phyloP scores from a whole-genome alignment of 1,139 yeast species.

The Hanseniaspora uvarum region DNA sequence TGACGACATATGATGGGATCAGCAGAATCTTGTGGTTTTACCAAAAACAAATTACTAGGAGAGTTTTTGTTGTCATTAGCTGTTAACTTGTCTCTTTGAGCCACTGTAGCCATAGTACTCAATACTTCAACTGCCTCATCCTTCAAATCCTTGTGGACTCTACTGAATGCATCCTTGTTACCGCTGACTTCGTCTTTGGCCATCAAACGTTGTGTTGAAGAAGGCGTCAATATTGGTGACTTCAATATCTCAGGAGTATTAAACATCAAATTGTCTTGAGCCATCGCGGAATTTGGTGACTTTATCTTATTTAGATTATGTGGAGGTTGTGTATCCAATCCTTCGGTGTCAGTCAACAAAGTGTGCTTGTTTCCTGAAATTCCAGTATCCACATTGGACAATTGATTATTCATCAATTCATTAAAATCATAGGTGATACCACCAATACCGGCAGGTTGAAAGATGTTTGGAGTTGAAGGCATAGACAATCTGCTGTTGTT shows the following conservation, averaged over 20 bases:
- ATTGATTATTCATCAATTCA: conserved; percentile 23
- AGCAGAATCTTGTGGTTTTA: neutral
- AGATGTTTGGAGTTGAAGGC: conserved; percentile 21
- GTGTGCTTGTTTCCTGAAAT: neutral
- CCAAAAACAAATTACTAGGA: conserved; percentile 7
- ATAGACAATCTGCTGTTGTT: conserved; percentile 6
- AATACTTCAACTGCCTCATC: conserved; percentile 18
- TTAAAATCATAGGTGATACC: conserved; percentile 32
- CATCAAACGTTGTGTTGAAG: neutral
- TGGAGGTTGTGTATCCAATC: conserved; percentile 24
- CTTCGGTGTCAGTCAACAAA: neutral
- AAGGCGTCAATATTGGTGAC: conserved; percentile 1
- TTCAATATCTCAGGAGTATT: conserved; percentile 13
- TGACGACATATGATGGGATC: neutral
- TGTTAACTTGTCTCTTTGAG: conserved; percentile 17
- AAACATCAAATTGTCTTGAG: neutral
- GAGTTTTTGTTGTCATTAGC: conserved; percentile 13
- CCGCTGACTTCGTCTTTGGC: neutral
- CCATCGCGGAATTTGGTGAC: conserved; percentile 20
- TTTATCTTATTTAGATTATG: conserved; percentile 27
- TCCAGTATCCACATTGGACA: neutral
- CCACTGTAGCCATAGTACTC: conserved; percentile 18
- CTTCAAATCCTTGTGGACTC: conserved; percentile 16
- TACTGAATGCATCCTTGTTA: conserved; percentile 6
- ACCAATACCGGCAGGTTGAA: conserved; percentile 32